Base-by-base conservation (phyloP, 345 rosid species). In the Camelina neglecta region DNA sequence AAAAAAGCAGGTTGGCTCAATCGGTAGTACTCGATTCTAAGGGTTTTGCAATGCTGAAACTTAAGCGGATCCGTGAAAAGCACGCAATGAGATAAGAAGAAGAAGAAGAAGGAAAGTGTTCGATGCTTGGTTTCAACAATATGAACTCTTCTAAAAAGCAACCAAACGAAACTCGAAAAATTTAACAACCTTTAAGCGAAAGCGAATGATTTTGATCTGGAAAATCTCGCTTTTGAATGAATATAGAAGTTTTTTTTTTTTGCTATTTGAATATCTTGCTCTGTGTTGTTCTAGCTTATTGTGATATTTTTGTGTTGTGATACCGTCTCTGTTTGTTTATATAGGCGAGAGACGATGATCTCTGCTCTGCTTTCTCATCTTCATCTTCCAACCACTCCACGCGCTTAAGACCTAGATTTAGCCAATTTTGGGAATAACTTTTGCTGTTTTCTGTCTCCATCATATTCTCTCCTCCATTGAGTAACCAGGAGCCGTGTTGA, bases 11-110 rank as follows among this genome's bases (percentile, higher is more conserved):
- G 18, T 18, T 18, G 18, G 18, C 18, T 18, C 18, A 18, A 18
- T 18, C 18, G 18, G 18, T 18, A 18, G 18, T 0, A 18, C 18
- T 18, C 18, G 18, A 18, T 18, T 18, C 18, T 18, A 18, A 18
- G 18, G 18, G 18, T 18, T 18, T 18, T 18, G 18, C 18, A 18
- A 18, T 18, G 18, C 18, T 18, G 18, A 18, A 18, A 18, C 18
- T 18, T 18, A 54, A 54, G 16, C 35, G 16, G 35, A 54, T 54
- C 59, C 35, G 59, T 24, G 35, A 54, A 54, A 54, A 24, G 59
- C 59, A 54, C 59, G 59, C 59, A 24, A 55, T 26, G 18, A 54
- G 33, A 53, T 23, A 53, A 11, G 33, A 53, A 11, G 58, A 53
- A 11, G 38, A 35, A 35, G 38, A 55, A 12, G 36, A 55, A 12